Evolutionary conservation across 108 stramenopile genomes (phyloP).

Genomic region (Skeletonema costatum): DNA sequence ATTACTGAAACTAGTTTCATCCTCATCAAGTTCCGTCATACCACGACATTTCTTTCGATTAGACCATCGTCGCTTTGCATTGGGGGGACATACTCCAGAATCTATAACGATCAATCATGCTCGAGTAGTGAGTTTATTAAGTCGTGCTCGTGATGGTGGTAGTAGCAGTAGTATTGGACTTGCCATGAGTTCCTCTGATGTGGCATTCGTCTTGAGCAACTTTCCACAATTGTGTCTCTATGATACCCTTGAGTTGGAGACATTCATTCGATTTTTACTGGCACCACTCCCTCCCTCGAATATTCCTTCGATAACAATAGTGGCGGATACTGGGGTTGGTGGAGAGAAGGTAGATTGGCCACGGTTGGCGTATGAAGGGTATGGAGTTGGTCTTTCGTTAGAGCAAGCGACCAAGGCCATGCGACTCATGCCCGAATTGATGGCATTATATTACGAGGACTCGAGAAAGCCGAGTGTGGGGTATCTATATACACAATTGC

Average conservation of each 20-base stretch:
- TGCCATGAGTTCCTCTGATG: slow-evolving; percentile 14
- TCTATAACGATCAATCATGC: slow-evolving; percentile 14
- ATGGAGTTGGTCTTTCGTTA: slow-evolving; percentile 53
- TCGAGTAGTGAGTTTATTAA: slow-evolving; percentile 10
- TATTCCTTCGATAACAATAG: slow-evolving; percentile 12
- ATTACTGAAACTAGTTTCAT: slow-evolving; percentile 9
- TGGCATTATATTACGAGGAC: slow-evolving; percentile 47
- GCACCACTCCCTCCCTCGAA: slow-evolving; percentile 32
- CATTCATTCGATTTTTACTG: slow-evolving; percentile 43
- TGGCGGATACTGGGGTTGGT: slow-evolving; percentile 24
- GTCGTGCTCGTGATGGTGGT: not conserved
- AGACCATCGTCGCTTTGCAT: slow-evolving; percentile 21
- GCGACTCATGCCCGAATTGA: slow-evolving; percentile 49
- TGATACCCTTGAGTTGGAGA: slow-evolving; percentile 38
- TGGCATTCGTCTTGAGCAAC: slow-evolving; percentile 31
- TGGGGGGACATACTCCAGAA: slow-evolving; percentile 17
- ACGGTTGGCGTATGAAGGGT: slow-evolving; percentile 31
- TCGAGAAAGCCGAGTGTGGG: slow-evolving; percentile 35
- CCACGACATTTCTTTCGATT: slow-evolving; percentile 42
- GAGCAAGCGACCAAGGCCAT: slow-evolving; percentile 41
- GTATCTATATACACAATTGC: slow-evolving; percentile 43
- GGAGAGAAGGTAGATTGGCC: slow-evolving; percentile 41
- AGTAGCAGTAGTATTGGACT: slow-evolving; percentile 14
- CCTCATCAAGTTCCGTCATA: not conserved
- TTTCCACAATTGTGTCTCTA: slow-evolving; percentile 53